Base-by-base conservation (phyloP, 2,329 filamentous ascomycete species). In the Colletotrichum kahawae region DNA sequence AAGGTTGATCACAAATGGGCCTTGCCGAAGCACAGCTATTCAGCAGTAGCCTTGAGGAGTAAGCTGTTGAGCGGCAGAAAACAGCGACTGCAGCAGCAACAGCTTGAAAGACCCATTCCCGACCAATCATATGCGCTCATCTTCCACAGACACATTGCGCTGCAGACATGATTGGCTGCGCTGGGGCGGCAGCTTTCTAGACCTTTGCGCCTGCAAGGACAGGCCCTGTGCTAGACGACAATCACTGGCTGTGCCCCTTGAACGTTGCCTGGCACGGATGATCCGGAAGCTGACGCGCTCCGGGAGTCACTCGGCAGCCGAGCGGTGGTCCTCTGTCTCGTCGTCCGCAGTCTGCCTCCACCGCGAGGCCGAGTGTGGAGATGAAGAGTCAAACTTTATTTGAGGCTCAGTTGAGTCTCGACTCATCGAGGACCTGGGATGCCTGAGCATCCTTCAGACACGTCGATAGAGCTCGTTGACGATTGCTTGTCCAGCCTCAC, bases 271-370 rank as follows among this genome's bases (percentile, higher is more conserved):
- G 31, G 74, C 64, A 74, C 65, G 74, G 74, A 74, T 70, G 60
- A 74, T 76, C 64, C 74, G 74, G 74, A 76, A 76, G 64, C 59
- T 74, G 70, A 74, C 57, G 70, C 69, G 70, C 73, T 64, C 73
- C 72, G 72, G 63, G 63, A 75, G 64, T 36, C 59, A 74, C 60
- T 74, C 60, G 71, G 67, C 29, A 54, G 67, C 67, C 71, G 71
- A 64, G 59, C 66, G 57, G 34, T 59, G 43, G 59, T 66, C 51
- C 66, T 31, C 65, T 59, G 48, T 70, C 31, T 70, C 67, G 51
- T 63, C 21, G 16, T 75, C 54, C 38, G 68, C 68, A 27, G 51
- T 56, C 38, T 48, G 29, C 29, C 69, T 73, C 63, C 73, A 64
- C 65, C 33, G 5, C 38, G 43, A 69, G 14, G 27, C 59, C 70